Conservation (phyloP, 1,284 basidiomycete genomes). For the Phlebopus sp. region DNA sequence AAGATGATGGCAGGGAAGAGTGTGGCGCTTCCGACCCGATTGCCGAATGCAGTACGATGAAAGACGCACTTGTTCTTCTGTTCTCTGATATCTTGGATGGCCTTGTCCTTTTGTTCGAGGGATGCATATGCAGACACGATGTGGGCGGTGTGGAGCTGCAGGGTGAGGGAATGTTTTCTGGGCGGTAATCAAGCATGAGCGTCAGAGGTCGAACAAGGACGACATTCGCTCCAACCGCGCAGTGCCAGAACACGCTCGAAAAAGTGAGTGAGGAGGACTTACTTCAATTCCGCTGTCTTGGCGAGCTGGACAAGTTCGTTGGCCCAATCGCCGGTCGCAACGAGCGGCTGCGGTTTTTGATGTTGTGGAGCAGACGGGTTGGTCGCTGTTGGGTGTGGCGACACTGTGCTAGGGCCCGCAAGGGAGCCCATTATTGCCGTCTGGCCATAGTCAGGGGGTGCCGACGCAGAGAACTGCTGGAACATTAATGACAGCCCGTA, state of each 20-base stretch:
- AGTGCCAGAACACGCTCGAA: too few species aligned
- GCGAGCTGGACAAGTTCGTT: slow-evolving; percentile 78
- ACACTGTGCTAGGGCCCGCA: slow-evolving; percentile 33
- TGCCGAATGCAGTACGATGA: slow-evolving; percentile 3
- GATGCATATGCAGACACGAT: slow-evolving; percentile 76
- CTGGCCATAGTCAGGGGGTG: slow-evolving; percentile 34
- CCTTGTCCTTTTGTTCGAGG: slow-evolving; percentile 69
- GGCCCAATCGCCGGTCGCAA: slow-evolving; percentile 79
- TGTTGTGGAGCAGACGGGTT: slow-evolving; percentile 11
- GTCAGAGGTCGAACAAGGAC: too few species aligned
- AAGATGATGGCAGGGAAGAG: neutral
- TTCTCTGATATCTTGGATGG: slow-evolving; percentile 74
- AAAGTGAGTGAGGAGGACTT: slow-evolving; percentile 22
- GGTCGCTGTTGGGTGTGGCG: slow-evolving; percentile 32
- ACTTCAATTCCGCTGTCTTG: slow-evolving; percentile 82
- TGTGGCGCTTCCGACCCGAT: neutral
- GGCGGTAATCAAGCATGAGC: slow-evolving; percentile 10
- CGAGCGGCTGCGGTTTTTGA: slow-evolving; percentile 43
- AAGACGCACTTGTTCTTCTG: slow-evolving; percentile 71
- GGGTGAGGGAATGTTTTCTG: slow-evolving; percentile 76
- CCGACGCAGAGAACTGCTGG: slow-evolving; percentile 37
- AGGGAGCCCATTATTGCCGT: slow-evolving; percentile 31
- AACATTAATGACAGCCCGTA: slow-evolving; percentile 28
- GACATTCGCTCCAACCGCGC: too few species aligned
- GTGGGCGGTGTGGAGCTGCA: slow-evolving; percentile 82